These are phyloP conservation scores for Nakazawaea ernobii DNA, from an alignment of 805 yeast species.

Conservation along the genomic window DNA sequence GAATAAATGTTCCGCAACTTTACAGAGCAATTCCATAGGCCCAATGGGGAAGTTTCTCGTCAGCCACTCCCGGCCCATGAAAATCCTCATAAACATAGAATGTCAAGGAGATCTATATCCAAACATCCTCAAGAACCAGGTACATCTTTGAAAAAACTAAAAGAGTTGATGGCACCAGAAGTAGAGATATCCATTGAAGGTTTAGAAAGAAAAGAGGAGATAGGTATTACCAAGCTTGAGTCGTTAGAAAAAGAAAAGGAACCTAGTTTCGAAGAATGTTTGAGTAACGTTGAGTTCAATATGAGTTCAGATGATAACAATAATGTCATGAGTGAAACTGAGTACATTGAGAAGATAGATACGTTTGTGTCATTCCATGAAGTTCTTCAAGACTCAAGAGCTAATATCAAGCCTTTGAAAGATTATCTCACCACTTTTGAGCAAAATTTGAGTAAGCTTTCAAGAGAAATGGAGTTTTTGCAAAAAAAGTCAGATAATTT, in stretches of 20 bases:
- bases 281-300: conserved; percentile 10
- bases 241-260: conserved; percentile 20
- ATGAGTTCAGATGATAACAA: background rate
- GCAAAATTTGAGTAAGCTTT: conserved; percentile 45
- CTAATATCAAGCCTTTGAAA: conserved; percentile 44
- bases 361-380: conserved; percentile 22
- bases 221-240: conserved; percentile 14
- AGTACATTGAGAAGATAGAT: conserved; percentile 9
- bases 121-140: conserved; percentile 15
- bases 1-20: background rate
- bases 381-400: conserved; percentile 25
- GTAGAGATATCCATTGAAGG: conserved; percentile 17
- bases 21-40: conserved; percentile 4
- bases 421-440: conserved; percentile 52
- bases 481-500: conserved; percentile 48
- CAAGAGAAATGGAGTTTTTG: conserved; percentile 56
- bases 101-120: conserved; percentile 25
- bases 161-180: conserved; percentile 20
- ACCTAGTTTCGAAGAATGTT: conserved; percentile 14
- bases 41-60: background rate
- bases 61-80: conserved; percentile 2
- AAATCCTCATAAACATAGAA: conserved; percentile 13
- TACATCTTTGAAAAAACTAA: conserved; percentile 10
- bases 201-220: conserved; percentile 16
- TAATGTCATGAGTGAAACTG: background rate